These are phyloP conservation scores for Schoenoplectus triqueter DNA, from an alignment of 202 grass and related monocot species.

Conservation along the genomic window DNA sequence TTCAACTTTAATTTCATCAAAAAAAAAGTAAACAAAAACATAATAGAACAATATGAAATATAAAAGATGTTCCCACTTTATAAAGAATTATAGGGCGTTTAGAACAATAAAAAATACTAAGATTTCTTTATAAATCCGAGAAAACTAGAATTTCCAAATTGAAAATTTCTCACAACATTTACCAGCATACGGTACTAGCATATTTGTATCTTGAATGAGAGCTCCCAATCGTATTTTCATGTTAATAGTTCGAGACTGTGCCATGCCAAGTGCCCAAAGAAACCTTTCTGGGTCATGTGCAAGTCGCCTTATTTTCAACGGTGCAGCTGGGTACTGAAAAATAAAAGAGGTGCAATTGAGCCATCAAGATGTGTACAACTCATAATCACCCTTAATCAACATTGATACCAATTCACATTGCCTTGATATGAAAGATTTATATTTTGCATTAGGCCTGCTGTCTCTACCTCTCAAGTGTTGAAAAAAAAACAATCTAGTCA, in stretches of 20 bases:
- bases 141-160: slow-evolving; percentile 3
- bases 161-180: slow-evolving; percentile 40
- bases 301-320: slow-evolving; percentile 91
- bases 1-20: slow-evolving; percentile 26
- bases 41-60: slow-evolving; percentile 21
- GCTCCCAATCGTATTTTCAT: slow-evolving; percentile 86
- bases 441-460: background rate
- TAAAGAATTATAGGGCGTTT: slow-evolving; percentile 15
- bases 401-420: slow-evolving; percentile 40
- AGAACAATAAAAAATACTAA: slow-evolving; percentile 17
- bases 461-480: background rate
- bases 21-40: slow-evolving; percentile 23
- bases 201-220: slow-evolving; percentile 79
- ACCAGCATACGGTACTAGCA: slow-evolving; percentile 94
- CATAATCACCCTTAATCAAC: slow-evolving; percentile 36
- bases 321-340: slow-evolving; percentile 68
- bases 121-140: background rate
- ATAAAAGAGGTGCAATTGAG: slow-evolving; percentile 12
- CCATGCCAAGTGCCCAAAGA: slow-evolving; percentile 90
- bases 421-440: slow-evolving; percentile 19
- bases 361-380: background rate
- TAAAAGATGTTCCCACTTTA: slow-evolving; percentile 4
- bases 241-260: slow-evolving; percentile 68
- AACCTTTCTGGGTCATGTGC: slow-evolving; percentile 82
- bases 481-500: background rate